Evolutionary conservation across 495 filamentous ascomycete species (phyloP).

Genomic region (Hyaloscypha variabilis): DNA sequence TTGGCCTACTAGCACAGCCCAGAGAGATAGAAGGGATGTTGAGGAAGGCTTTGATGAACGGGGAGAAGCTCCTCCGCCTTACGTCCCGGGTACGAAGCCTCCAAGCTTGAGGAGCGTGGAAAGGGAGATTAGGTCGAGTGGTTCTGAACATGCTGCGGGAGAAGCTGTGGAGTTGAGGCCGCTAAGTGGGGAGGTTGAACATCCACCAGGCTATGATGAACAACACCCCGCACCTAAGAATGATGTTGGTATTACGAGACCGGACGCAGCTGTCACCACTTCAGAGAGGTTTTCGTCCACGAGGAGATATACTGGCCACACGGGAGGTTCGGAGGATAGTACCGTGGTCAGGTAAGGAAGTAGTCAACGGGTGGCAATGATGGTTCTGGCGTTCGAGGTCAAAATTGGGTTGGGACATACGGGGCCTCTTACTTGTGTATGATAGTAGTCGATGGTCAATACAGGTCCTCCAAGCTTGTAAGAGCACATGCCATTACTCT

Average conservation of each 20-base stretch:
- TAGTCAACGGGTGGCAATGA: background rate
- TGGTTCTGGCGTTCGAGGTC: background rate
- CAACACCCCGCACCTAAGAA: conserved; percentile 7
- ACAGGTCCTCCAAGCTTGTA: background rate
- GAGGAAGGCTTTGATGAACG: conserved; percentile 56
- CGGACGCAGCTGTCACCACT: conserved; percentile 19
- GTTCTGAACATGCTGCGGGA: conserved; percentile 5
- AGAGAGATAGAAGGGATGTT: conserved; percentile 8
- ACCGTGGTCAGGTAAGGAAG: background rate
- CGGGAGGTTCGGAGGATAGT: conserved; percentile 1
- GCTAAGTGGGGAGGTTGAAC: conserved; percentile 3
- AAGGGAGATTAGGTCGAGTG: background rate
- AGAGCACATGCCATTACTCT: too few species aligned
- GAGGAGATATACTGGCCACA: conserved; percentile 10
- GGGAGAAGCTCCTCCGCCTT: conserved; percentile 61
- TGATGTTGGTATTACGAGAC: conserved; percentile 15
- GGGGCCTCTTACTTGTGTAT: background rate
- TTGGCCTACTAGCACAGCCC: conserved; percentile 1
- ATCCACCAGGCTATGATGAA: conserved; percentile 25
- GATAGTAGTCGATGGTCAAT: background rate
- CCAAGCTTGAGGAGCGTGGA: conserved; percentile 30
- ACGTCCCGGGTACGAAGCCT: conserved; percentile 38
- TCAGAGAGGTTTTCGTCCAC: conserved; percentile 14
- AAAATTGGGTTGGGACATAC: background rate
- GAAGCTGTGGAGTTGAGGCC: conserved; percentile 21